A percentile compares a stretch with the other conserved stretches of the same genome.
Conservation (phyloP, 1,284 basidiomycete species). For the Volvariella surrecta region DNA sequence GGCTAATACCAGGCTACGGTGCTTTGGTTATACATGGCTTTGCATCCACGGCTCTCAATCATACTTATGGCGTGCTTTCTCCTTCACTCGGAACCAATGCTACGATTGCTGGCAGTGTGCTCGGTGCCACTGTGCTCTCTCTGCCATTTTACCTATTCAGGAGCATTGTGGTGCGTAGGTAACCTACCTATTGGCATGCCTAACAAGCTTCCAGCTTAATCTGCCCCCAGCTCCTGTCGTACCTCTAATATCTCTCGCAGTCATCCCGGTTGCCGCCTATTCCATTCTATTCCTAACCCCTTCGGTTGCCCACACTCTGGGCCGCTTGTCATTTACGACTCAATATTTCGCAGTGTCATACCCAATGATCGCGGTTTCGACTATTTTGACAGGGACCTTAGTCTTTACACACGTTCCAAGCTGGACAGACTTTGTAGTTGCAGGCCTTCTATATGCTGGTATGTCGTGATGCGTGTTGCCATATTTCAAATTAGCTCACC, state of each 20-base stretch:
- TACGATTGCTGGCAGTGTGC: slow-evolving; percentile 41
- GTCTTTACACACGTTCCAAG: slow-evolving; percentile 46
- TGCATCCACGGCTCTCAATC: slow-evolving; percentile 49
- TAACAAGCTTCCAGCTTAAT: slow-evolving; percentile 18
- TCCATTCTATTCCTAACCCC: slow-evolving; percentile 50
- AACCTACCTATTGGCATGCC: slow-evolving; percentile 3
- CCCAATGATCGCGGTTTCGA: slow-evolving; percentile 33
- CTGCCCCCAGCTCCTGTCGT: slow-evolving; percentile 32
- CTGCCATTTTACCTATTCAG: slow-evolving; percentile 57
- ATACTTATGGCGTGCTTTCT: slow-evolving; percentile 47
- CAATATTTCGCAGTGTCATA: slow-evolving; percentile 50
- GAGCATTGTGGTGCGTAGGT: slow-evolving; percentile 42
- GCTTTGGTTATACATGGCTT: slow-evolving; percentile 52
- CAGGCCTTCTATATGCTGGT: slow-evolving; percentile 52
- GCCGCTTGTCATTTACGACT: slow-evolving; percentile 35
- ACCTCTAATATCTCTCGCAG: slow-evolving; percentile 43
- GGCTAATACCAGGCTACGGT: slow-evolving; percentile 51
- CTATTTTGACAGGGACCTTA: slow-evolving; percentile 38
- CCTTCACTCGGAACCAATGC: slow-evolving; percentile 47
- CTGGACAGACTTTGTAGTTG: slow-evolving; percentile 47
- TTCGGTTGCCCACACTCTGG: slow-evolving; percentile 37
- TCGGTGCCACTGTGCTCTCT: slow-evolving; percentile 56
- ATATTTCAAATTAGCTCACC: not conserved
- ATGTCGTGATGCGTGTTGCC: slow-evolving; percentile 15
- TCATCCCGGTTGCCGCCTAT: slow-evolving; percentile 53